Base-by-base conservation (phyloP, 768 basidiomycete species). In the Suillus tomentosus region DNA sequence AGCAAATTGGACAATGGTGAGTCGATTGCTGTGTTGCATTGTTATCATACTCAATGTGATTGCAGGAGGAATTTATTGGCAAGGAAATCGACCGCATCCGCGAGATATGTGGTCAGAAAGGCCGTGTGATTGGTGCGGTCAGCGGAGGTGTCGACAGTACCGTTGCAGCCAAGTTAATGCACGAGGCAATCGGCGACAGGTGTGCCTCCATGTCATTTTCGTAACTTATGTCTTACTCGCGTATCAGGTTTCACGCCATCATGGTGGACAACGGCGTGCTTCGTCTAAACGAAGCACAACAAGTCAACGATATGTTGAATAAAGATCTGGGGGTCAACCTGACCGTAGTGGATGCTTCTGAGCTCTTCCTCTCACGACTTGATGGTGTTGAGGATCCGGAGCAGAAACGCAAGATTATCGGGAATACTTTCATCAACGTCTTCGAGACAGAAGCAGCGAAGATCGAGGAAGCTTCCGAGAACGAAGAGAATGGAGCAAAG, bases 221-320 rank as follows among this genome's bases (percentile, higher is more conserved):
- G 37, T 62, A 62, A 42, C 43, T 43, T 11, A 43, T 24, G 61
- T 51, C 36, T 51, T 31, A 55, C 53, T 59, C 11, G 54, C 45
- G 8, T 9, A 19, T 70, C 37, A 96, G 96, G 65, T 99, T 99
- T 84, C 97, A 96, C 72, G 97, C 96, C 11, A 97, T 99, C 79
- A 96, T 99, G 95, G 97, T 99, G 51, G 96, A 99, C 78, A 99
- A 99, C 72, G 97, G 97, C 63, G 96, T 99, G 36, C 83, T 99
- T 13, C 92, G 97, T 60, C 78, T 91, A 68, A 90, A 98, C 72
- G 97, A 99, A 75, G 95, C 89, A 11, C 73, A 84, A 61, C 95
- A 97, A 76, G 97, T 99, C 17, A 76, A 96, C 76, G 87, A 90
- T 69, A 98, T 96, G 95, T 85, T 99, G 60, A 93, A 90, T 77